phyloP scores from a whole-genome alignment of 768 basidiomycete genomes.

The Trichaptum fuscoviolaceum region DNA sequence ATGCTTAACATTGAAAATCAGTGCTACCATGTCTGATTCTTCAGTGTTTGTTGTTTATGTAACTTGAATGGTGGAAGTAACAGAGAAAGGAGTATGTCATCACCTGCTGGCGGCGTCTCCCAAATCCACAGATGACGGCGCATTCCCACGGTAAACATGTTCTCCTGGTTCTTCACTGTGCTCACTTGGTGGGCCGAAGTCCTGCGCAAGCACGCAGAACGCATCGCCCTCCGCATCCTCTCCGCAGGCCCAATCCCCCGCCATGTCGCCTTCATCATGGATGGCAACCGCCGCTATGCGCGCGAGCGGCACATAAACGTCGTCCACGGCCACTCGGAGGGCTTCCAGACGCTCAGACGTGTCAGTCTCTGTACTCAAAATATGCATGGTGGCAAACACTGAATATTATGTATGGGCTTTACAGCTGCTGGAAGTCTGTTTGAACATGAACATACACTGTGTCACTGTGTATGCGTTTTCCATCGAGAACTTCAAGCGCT shows the following conservation, averaged over 20 bases:
- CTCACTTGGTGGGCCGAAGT: not conserved
- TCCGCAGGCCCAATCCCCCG: conserved; percentile 78
- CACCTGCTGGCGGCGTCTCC: not conserved
- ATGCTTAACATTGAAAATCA: not conserved
- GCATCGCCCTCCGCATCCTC: conserved; percentile 60
- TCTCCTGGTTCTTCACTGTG: conserved; percentile 1
- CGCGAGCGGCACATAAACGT: conserved; percentile 59
- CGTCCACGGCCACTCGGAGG: conserved; percentile 76
- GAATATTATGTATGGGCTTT: not conserved
- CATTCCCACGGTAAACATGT: not conserved
- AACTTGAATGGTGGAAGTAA: not conserved
- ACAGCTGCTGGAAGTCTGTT: conserved; percentile 76
- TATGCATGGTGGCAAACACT: not conserved
- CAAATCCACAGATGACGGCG: not conserved
- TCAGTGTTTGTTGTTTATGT: not conserved
- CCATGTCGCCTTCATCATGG: conserved; percentile 96
- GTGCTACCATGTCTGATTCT: not conserved
- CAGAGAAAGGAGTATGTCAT: not conserved
- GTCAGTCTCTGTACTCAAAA: conserved; percentile 40
- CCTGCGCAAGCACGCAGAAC: conserved; percentile 22
- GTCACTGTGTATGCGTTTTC: conserved; percentile 98
- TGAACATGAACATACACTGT: conserved; percentile 71
- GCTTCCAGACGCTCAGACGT: conserved; percentile 72
- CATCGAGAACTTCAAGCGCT: conserved; percentile 93
- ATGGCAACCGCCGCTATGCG: conserved; percentile 92